A percentile compares a stretch with the other conserved stretches of the same genome.
These are phyloP conservation scores for Plasmodium falciparum DNA, from an alignment of 169 alveolate genomes.

Conservation along the genomic window DNA sequence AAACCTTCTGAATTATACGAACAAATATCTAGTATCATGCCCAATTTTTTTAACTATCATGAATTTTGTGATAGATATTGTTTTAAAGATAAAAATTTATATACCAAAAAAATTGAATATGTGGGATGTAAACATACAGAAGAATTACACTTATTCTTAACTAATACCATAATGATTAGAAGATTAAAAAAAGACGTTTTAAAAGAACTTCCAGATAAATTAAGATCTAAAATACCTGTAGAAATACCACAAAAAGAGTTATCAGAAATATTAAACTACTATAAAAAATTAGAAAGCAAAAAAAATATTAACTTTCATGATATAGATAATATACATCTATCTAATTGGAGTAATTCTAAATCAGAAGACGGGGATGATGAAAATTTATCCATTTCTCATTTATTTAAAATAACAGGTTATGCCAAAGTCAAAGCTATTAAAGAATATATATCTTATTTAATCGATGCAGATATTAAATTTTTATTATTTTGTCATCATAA, in stretches of 20 bases:
- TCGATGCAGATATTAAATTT: slow-evolving; percentile 92
- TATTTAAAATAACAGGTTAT: slow-evolving; percentile 94
- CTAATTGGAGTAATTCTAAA: slow-evolving; percentile 12
- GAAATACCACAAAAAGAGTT: slow-evolving; percentile 81
- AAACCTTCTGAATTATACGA: slow-evolving; percentile 95
- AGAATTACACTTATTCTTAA: slow-evolving; percentile 89
- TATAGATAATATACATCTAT: slow-evolving; percentile 23
- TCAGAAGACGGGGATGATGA: slow-evolving; percentile 74
- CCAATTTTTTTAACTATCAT: slow-evolving; percentile 81
- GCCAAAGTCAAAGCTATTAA: slow-evolving; percentile 94
- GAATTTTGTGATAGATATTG: slow-evolving; percentile 88
- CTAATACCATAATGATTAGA: slow-evolving; percentile 93
- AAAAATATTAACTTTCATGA: slow-evolving; percentile 15
- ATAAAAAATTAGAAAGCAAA: slow-evolving; percentile 32
- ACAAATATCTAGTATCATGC: slow-evolving; percentile 88
- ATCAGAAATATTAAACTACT: slow-evolving; percentile 47
- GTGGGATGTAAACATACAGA: slow-evolving; percentile 88
- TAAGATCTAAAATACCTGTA: slow-evolving; percentile 92
- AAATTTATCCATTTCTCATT: slow-evolving; percentile 78
- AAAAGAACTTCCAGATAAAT: slow-evolving; percentile 95
- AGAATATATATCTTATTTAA: slow-evolving; percentile 93
- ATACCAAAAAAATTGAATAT: slow-evolving; percentile 84
- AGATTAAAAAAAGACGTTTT: slow-evolving; percentile 95
- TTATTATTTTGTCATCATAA: slow-evolving; percentile 97
- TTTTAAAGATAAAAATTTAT: slow-evolving; percentile 82